phyloP scores from a whole-genome alignment of 2,329 filamentous ascomycete genomes.

The Hymenoscyphus scutula region DNA sequence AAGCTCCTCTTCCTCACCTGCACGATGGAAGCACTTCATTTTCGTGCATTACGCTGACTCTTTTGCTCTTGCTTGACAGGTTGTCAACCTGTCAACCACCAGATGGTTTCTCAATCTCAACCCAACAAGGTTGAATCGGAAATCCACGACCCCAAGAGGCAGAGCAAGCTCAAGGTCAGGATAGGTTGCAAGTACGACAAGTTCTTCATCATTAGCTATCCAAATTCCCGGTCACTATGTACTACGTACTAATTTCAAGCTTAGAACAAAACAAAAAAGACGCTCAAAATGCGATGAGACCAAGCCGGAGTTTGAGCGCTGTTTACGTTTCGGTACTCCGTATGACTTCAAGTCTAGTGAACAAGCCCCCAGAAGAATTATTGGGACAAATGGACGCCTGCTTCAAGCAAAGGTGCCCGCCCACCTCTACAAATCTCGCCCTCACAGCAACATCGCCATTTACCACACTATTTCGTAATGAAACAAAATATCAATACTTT shows the following conservation, averaged over 20 bases:
- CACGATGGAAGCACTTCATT: too few relatives aligned
- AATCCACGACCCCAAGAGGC: slow-evolving; percentile 7
- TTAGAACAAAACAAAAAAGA: background rate
- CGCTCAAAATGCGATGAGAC: background rate
- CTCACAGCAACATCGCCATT: background rate
- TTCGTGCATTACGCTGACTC: too few relatives aligned
- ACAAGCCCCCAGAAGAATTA: background rate
- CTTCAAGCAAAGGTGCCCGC: background rate
- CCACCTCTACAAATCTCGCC: background rate
- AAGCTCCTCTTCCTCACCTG: too few relatives aligned
- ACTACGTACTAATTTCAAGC: background rate
- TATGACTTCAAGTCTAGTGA: background rate
- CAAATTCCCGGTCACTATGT: background rate
- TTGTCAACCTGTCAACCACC: background rate
- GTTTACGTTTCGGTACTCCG: background rate
- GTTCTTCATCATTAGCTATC: background rate
- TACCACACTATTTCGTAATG: slow-evolving; percentile 17
- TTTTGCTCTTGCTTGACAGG: too few relatives aligned
- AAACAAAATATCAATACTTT: slow-evolving; percentile 25
- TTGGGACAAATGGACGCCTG: background rate
- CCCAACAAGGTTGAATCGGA: slow-evolving; percentile 6
- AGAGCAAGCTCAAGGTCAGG: slow-evolving; percentile 11
- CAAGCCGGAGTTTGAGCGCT: background rate
- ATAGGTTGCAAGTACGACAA: slow-evolving; percentile 21
- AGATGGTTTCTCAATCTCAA: background rate